Evolutionary conservation across 1,139 yeast species (phyloP).

Genomic region (Pichia sp.): DNA sequence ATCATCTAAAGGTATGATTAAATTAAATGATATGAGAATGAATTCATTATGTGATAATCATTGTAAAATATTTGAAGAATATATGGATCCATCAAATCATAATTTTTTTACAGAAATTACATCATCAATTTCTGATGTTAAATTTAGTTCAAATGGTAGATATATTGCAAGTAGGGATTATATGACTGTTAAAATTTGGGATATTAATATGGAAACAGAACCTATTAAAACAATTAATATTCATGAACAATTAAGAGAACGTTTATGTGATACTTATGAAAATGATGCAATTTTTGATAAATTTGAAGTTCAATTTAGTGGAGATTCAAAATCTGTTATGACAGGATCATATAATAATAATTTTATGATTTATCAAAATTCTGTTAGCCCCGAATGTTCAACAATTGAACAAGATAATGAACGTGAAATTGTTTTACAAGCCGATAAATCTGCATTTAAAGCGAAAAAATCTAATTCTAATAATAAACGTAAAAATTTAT

Average conservation of each 20-base stretch:
- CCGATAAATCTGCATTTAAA: conserved; percentile 96
- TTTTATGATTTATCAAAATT: conserved; percentile 93
- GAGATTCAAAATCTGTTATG: conserved; percentile 89
- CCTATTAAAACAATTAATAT: conserved; percentile 93
- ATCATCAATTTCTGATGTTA: conserved; percentile 87
- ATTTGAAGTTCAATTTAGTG: conserved; percentile 92
- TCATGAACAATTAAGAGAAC: conserved; percentile 90
- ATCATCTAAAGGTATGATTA: conserved; percentile 93
- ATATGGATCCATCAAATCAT: conserved; percentile 86
- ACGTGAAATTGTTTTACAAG: conserved; percentile 80
- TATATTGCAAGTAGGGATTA: conserved; percentile 95
- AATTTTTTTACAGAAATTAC: conserved; percentile 97
- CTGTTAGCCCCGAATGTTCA: conserved; percentile 42
- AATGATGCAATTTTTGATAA: conserved; percentile 98
- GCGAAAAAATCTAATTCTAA: conserved; percentile 50
- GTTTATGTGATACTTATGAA: conserved; percentile 95
- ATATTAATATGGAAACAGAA: conserved; percentile 91
- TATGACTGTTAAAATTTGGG: conserved; percentile 98
- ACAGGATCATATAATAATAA: conserved; percentile 97
- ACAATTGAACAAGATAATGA: conserved; percentile 31
- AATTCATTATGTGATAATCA: conserved; percentile 91
- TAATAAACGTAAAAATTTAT: conserved; percentile 26
- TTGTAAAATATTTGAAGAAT: conserved; percentile 86
- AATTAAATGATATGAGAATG: conserved; percentile 94
- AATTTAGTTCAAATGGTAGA: conserved; percentile 87